phyloP scores from a whole-genome alignment of 352 stramenopile species.

The Globisporangium paroecandrum region DNA sequence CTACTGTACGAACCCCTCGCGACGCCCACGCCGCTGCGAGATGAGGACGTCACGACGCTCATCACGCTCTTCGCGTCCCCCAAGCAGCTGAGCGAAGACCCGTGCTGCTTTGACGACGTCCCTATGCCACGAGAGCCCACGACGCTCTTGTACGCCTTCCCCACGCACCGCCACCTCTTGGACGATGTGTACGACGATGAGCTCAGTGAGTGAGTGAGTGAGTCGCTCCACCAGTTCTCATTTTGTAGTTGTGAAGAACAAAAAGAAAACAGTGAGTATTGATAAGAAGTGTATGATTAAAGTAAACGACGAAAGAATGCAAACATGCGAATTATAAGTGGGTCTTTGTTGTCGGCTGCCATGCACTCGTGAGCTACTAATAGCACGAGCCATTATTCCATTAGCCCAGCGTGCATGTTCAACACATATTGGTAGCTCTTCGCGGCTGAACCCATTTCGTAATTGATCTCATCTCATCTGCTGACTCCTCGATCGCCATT shows the following conservation, averaged over 20 bases:
- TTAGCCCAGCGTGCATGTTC: neutral
- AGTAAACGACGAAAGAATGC: neutral
- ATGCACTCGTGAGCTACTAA: neutral
- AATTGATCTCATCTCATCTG: neutral
- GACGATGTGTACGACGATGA: neutral
- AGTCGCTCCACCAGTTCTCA: neutral
- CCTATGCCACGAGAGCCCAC: constrained; percentile 13
- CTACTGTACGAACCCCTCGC: constrained; percentile 31
- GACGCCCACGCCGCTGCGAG: constrained; percentile 34
- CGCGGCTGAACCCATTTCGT: neutral
- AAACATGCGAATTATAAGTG: neutral
- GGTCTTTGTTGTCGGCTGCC: neutral
- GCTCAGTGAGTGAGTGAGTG: neutral
- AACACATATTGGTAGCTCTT: neutral
- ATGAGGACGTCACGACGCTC: constrained; percentile 43
- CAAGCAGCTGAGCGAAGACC: neutral
- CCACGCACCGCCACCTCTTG: neutral
- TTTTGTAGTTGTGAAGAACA: neutral
- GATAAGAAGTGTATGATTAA: neutral
- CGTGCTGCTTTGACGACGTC: constrained; percentile 8
- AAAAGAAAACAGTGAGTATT: neutral
- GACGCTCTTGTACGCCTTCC: constrained; percentile 1
- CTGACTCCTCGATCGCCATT: neutral
- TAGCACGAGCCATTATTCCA: neutral
- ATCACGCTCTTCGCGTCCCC: constrained; percentile 28